Base-by-base conservation (phyloP, 352 stramenopile genomes). In the Aphanomyces stellatus region DNA sequence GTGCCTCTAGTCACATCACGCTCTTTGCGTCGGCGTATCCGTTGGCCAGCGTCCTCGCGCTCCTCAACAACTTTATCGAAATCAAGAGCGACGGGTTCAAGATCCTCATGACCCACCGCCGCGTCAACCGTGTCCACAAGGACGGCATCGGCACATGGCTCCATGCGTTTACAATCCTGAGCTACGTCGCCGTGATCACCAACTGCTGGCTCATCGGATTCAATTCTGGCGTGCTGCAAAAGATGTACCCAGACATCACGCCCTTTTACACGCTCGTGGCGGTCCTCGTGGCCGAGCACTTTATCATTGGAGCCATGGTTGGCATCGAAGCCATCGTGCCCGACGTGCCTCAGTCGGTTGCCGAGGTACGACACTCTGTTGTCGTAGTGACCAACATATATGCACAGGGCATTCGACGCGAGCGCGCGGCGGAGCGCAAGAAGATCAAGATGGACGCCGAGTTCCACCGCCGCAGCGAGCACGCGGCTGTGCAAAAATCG, bases 71-170 rank as follows among this genome's bases (percentile, higher is more conserved):
- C 71, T 75, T 98, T 22, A 78, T 98, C 65, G 93, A 97, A 65
- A 98, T 98, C 73, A 88, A 93, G 49, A 93, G 95, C 37, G 93
- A 98, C 72, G 95, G 85, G 7, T 98, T 98, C 75, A 98, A 98
- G 72, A 80, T 98, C 53, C 90, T 88, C 43, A 75, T 91, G 34
- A 90, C 83, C 53, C 89, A 83, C 72, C 83, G 85, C 5, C 86
- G 91, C 61, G 85, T 79, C 27, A 79, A 83, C 27, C 81, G 88
- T 53, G 74, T 74, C 40, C 77, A 74, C 22, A 80, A 78, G 1
- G 61, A 92, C 40, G 88, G 90, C 60, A 96, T 98, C 65, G 93
- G 94, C 49, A 96, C 92, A 35, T 99, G 94, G 94, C 90, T 91
- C 57, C 84, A 86, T 60, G 82, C 93, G 17, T 90, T 98, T 62